Conservation (phyloP, 768 basidiomycete species). For the Boletus sp. region DNA sequence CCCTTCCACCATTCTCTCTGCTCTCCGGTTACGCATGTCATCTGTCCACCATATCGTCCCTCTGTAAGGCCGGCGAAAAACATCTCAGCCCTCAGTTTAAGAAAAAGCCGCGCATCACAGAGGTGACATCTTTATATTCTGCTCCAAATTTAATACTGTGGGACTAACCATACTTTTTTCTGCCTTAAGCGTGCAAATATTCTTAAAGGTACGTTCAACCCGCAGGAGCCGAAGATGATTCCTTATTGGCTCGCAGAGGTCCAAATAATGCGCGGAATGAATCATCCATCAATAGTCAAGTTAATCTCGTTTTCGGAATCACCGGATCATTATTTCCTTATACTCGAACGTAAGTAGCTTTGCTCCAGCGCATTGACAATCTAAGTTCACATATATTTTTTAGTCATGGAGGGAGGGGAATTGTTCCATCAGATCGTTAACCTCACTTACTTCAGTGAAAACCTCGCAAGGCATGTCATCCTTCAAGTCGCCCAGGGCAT, state of each 20-base stretch:
- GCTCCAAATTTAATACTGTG: slow-evolving; percentile 14
- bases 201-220: slow-evolving; percentile 64
- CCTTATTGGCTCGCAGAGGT: slow-evolving; percentile 61
- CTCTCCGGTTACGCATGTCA: slow-evolving; percentile 14
- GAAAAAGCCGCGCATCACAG: slow-evolving; percentile 96
- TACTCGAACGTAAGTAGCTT: slow-evolving; percentile 75
- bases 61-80: slow-evolving; percentile 79
- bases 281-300: slow-evolving; percentile 91
- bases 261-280: slow-evolving; percentile 95
- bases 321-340: slow-evolving; percentile 87
- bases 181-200: slow-evolving; percentile 85
- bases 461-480: slow-evolving; percentile 95
- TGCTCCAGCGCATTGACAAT: neutral
- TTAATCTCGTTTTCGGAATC: slow-evolving; percentile 91
- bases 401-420: slow-evolving; percentile 97
- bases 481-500: slow-evolving; percentile 94
- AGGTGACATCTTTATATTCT: slow-evolving; percentile 55
- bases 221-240: neutral
- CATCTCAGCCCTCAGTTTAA: slow-evolving; percentile 93
- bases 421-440: slow-evolving; percentile 99
- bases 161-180: slow-evolving; percentile 18
- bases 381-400: slow-evolving; percentile 8
- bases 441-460: slow-evolving; percentile 97
- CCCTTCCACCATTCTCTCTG: slow-evolving; percentile 21
- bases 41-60: slow-evolving; percentile 24